A percentile compares a stretch with the other conserved stretches of the same genome.
Evolutionary conservation across 192 early-diverging fungal genomes (phyloP).

Genomic region (Backusella mclennaniae): DNA sequence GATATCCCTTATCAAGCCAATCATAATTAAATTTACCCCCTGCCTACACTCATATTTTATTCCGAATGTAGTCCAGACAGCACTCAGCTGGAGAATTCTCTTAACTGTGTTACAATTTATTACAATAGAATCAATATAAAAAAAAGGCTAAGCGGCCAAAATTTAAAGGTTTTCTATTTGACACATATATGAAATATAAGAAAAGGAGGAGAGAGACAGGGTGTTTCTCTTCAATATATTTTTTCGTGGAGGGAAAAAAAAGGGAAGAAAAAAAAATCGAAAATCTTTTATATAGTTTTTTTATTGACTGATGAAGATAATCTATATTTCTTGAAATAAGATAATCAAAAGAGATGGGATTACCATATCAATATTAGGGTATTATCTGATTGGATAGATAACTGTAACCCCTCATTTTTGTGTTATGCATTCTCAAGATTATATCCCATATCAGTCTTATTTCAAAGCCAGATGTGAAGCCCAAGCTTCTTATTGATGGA

Average conservation of each 20-base stretch:
- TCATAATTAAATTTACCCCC: neutral
- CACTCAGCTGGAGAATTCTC: neutral
- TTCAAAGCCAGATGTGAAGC: neutral
- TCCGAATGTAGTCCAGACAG: neutral
- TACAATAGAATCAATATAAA: neutral
- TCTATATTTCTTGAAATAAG: neutral
- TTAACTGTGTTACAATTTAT: slow-evolving; percentile 2
- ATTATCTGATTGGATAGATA: neutral
- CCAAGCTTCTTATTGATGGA: neutral
- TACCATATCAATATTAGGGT: neutral
- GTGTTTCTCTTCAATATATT: neutral
- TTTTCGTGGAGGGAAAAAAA: slow-evolving; percentile 1
- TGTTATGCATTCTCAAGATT: neutral
- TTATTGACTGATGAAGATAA: neutral
- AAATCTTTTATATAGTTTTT: neutral
- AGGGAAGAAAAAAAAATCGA: neutral
- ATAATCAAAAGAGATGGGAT: slow-evolving; percentile 2
- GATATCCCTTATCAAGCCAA: neutral
- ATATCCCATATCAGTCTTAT: neutral
- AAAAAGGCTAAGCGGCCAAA: neutral
- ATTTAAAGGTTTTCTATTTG: neutral
- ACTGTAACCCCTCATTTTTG: neutral
- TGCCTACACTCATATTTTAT: neutral
- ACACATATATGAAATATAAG: neutral
- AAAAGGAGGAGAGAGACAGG: neutral